Base-by-base conservation (phyloP, 345 rosid species). In the Garcia nutans region DNA sequence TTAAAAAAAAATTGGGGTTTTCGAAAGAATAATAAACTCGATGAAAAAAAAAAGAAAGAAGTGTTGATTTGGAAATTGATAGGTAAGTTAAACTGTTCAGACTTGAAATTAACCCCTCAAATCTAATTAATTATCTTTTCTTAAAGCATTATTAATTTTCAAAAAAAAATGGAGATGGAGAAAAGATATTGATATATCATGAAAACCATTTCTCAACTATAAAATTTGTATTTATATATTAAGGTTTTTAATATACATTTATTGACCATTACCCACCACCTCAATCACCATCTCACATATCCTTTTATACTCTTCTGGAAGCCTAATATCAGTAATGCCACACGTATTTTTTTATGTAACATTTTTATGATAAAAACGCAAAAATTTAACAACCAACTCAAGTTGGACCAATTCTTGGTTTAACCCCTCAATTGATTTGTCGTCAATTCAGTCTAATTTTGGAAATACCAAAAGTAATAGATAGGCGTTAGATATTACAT, bases 141-240 rank as follows among this genome's bases (percentile, higher is more conserved):
- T 64, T 52, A 17, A 22, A 42, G 58, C 52, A 6, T 42, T 49
- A 47, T 42, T 49, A 8, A 47, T 49, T 42, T 67, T 75, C 2
- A 1, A 28, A 28, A 1, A 57, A 66, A 73, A 66, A 70, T 45
- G 66, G 16, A 68, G 58, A 77, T 66, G 74, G 65, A 68, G 70
- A 26, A 3, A 15, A 16, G 71, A 23, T 76, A 59, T 64, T 76
- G 76, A 65, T 86, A 80, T 81, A 68, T 28, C 31, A 28, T 80
- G 89, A 87, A 86, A 87, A 68, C 80, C 24, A 86, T 71, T 66
- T 82, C 77, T 65, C 86, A 83, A 81, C 93, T 57, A 70, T 60
- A 80, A 70, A 68, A 65, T 63, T 13, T 65, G 72, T 55, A 62
- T 42, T 28, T 28, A 28, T 33, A 57, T 76, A 2, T 56, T 58